Evolutionary conservation across 441 rosid species (phyloP).

Genomic region (Populus hybrid): DNA sequence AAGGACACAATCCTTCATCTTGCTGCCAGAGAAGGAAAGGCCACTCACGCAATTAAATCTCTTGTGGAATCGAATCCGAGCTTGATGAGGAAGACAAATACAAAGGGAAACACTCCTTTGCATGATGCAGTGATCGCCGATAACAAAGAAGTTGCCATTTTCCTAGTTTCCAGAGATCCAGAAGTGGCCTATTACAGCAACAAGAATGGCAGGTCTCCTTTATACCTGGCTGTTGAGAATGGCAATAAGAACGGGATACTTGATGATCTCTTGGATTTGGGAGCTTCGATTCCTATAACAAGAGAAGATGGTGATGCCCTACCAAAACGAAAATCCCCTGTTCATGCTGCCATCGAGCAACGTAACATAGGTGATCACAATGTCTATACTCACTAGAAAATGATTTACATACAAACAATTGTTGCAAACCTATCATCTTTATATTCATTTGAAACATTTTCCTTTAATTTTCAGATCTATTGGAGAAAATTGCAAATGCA

Average conservation of each 20-base stretch:
- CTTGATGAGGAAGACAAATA: too few species aligned
- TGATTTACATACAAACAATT: neutral
- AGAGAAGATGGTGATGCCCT: neutral
- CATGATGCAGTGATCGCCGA: neutral
- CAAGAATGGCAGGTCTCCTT: neutral
- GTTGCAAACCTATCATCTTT: neutral
- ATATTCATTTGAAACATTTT: neutral
- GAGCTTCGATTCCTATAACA: neutral
- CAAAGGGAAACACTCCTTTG: neutral
- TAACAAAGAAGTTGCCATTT: neutral
- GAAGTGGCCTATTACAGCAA: neutral
- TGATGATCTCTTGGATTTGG: neutral
- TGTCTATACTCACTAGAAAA: neutral
- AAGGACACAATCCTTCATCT: too few species aligned
- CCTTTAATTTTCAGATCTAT: neutral
- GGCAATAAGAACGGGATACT: neutral
- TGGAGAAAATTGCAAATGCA: neutral
- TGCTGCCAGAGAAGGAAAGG: too few species aligned
- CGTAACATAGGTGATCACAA: neutral
- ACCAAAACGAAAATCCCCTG: neutral
- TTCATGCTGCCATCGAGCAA: neutral
- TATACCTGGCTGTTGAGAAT: constrained; percentile 6
- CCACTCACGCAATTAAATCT: too few species aligned
- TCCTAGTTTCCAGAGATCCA: neutral
- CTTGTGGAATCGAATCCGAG: too few species aligned